Evolutionary conservation across 805 yeast species (phyloP).

Genomic region (Zygosaccharomyces kombuchaensis): DNA sequence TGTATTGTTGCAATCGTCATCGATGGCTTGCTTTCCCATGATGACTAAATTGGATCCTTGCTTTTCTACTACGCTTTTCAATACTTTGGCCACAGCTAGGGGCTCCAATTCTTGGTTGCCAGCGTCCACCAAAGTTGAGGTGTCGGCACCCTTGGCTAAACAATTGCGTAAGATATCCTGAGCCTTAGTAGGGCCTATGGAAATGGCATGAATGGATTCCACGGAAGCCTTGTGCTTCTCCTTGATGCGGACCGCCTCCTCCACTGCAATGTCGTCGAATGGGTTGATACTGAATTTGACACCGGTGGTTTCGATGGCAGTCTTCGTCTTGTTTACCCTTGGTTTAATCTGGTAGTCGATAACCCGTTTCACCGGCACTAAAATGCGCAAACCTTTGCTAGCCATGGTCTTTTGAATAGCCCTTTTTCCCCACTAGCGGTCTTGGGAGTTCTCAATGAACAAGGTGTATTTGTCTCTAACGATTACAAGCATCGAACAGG

Average conservation of each 20-base stretch:
- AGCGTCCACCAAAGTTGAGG: conserved; percentile 74
- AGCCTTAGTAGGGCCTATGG: conserved; percentile 81
- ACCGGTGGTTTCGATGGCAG: conserved; percentile 79
- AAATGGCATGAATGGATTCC: conserved; percentile 82
- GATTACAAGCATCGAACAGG: not conserved
- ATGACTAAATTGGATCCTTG: conserved; percentile 73
- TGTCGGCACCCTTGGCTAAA: conserved; percentile 91
- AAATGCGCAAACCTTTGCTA: conserved; percentile 40
- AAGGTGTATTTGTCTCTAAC: not conserved
- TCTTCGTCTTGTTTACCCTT: conserved; percentile 70
- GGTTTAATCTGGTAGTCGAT: conserved; percentile 93
- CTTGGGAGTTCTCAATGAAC: not conserved
- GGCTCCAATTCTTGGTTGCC: conserved; percentile 79
- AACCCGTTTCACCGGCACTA: conserved; percentile 94
- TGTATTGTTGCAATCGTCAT: conserved; percentile 90
- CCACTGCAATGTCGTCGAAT: conserved; percentile 96
- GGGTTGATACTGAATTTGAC: conserved; percentile 93
- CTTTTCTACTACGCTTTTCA: conserved; percentile 65
- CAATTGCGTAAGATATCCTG: conserved; percentile 87
- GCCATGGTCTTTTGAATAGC: conserved; percentile 8
- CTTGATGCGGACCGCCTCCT: conserved; percentile 81
- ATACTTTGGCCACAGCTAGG: conserved; percentile 79
- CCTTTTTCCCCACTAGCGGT: not conserved
- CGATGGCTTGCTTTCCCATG: conserved; percentile 95
- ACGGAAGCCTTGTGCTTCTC: conserved; percentile 63